These are phyloP conservation scores for Tremella yokohamensis DNA, from an alignment of 768 basidiomycete species.

Conservation along the genomic window DNA sequence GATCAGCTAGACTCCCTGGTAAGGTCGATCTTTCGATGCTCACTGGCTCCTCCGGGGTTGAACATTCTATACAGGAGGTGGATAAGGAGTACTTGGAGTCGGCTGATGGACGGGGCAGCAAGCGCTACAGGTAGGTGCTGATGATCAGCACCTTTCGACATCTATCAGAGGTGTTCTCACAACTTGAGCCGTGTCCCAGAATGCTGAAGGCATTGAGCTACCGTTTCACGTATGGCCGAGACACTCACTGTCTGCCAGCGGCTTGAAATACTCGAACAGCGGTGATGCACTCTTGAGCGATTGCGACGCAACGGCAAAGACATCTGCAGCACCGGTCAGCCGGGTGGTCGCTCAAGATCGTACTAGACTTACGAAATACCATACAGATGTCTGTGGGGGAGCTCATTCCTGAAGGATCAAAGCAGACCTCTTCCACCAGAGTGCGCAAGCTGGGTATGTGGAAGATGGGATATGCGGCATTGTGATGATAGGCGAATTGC, in stretches of 20 bases:
- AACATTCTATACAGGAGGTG: slow-evolving; percentile 19
- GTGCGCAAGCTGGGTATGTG: slow-evolving; percentile 15
- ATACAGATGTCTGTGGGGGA: slow-evolving; percentile 1
- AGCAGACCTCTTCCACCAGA: slow-evolving; percentile 15
- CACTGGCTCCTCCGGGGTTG: slow-evolving; percentile 18
- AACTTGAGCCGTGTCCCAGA: not conserved
- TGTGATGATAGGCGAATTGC: slow-evolving; percentile 1
- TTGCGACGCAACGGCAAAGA: slow-evolving; percentile 11
- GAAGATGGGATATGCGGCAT: slow-evolving; percentile 20
- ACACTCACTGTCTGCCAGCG: slow-evolving; percentile 1
- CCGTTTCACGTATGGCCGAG: not conserved
- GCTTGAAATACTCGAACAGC: not conserved
- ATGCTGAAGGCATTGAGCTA: not conserved
- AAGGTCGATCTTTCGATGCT: not conserved
- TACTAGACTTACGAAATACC: slow-evolving; percentile 11
- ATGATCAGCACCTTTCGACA: not conserved
- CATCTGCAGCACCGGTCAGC: not conserved
- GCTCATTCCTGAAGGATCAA: slow-evolving; percentile 2
- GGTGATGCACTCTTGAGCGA: not conserved
- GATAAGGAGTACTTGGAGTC: slow-evolving; percentile 17
- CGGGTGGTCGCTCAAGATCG: not conserved
- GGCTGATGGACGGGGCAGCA: not conserved
- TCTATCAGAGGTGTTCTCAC: not conserved
- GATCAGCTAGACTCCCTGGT: not conserved
- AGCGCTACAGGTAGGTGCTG: not conserved